Percentiles rank a stretch among this genome's conserved stretches.
Evolutionary conservation across 805 yeast genomes (phyloP).

Genomic region (Cyberlindnera americana): DNA sequence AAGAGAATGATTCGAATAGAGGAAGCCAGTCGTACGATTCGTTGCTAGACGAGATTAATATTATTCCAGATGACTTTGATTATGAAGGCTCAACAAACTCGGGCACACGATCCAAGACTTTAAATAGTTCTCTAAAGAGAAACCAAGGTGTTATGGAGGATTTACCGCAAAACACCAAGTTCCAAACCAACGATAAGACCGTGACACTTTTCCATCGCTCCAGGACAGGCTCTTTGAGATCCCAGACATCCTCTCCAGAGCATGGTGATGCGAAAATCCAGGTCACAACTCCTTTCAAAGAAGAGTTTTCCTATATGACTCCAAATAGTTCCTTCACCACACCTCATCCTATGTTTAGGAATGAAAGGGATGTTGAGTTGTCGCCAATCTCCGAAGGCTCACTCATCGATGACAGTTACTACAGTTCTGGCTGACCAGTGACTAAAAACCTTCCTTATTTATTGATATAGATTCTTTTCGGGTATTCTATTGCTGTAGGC

Average conservation of each 20-base stretch:
- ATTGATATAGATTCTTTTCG: too few relatives aligned
- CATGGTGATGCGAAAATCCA: neutral
- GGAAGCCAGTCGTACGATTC: conserved; percentile 34
- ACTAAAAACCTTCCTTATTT: too few relatives aligned
- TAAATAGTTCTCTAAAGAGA: conserved; percentile 16
- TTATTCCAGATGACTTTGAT: conserved; percentile 42
- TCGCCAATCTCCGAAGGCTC: conserved; percentile 30
- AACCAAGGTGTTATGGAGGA: conserved; percentile 23
- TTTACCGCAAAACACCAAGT: conserved; percentile 31
- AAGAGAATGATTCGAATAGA: conserved; percentile 20
- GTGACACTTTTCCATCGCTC: conserved; percentile 35
- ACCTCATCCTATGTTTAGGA: conserved; percentile 22
- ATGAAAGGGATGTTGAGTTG: conserved; percentile 21
- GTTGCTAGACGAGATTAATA: conserved; percentile 48
- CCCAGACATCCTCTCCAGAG: conserved; percentile 2
- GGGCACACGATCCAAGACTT: conserved; percentile 12
- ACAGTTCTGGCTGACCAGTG: neutral
- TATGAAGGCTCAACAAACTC: conserved; percentile 5
- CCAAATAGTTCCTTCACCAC: conserved; percentile 23
- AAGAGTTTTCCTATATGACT: conserved; percentile 17
- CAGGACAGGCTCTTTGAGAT: conserved; percentile 3
- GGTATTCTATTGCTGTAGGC: too few relatives aligned
- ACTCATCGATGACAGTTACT: conserved; percentile 16
- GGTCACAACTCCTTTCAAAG: neutral
- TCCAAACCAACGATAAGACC: conserved; percentile 35